These are phyloP conservation scores for Venturia oleaginea DNA, from an alignment of 2,329 filamentous ascomycete genomes.

Conservation along the genomic window DNA sequence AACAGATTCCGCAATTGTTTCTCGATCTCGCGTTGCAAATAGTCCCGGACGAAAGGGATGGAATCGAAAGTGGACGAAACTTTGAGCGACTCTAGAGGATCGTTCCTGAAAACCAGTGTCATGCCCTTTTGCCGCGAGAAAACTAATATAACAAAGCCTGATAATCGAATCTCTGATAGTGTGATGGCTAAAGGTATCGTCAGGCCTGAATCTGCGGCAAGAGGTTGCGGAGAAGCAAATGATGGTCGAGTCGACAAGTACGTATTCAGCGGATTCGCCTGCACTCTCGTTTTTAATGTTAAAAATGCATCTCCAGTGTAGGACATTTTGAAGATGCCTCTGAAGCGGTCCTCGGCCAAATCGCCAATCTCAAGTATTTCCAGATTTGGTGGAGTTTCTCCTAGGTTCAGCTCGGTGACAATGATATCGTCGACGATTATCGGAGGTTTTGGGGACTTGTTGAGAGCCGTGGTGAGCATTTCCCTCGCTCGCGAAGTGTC, in stretches of 20 bases:
- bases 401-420: constrained; percentile 94
- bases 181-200: constrained; percentile 98
- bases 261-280: constrained; percentile 95
- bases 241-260: constrained; percentile 84
- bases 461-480: constrained; percentile 86
- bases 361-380: constrained; percentile 98
- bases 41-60: constrained; percentile 95
- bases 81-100: constrained; percentile 93
- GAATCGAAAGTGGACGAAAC: constrained; percentile 98
- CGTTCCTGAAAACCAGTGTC: constrained; percentile 94
- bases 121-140: constrained; percentile 97
- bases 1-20: constrained; percentile 84
- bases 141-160: constrained; percentile 93
- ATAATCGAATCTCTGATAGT: constrained; percentile 87
- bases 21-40: constrained; percentile 92
- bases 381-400: constrained; percentile 85
- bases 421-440: constrained; percentile 99
- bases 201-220: constrained; percentile 82
- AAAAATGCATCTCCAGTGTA: constrained; percentile 93
- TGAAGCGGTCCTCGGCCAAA: constrained; percentile 89
- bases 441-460: constrained; percentile 95
- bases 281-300: constrained; percentile 89
- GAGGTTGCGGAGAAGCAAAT: constrained; percentile 85
- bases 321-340: constrained; percentile 99
- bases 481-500: constrained; percentile 88